phyloP scores from a whole-genome alignment of 345 rosid species.

The Pistacia atlantica region DNA sequence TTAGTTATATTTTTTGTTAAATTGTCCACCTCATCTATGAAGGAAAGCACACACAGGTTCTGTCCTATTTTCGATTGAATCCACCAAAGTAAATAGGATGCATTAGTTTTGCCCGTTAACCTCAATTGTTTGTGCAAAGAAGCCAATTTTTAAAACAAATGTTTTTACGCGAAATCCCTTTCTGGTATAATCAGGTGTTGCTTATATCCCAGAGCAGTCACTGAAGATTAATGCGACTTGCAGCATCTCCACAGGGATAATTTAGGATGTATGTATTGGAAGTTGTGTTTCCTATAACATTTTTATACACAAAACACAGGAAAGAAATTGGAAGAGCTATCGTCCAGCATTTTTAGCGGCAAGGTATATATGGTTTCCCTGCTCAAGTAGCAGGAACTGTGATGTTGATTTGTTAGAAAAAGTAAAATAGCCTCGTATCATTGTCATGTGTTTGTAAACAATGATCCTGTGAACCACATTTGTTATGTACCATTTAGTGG shows the following conservation, averaged over 20 bases:
- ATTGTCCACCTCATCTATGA: no score
- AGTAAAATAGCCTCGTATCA: conserved; percentile 3
- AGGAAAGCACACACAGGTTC: background rate
- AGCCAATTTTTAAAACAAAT: background rate
- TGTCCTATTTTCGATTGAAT: conserved; percentile 6
- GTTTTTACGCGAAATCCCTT: conserved; percentile 11
- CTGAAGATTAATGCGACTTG: conserved; percentile 91
- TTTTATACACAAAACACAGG: conserved; percentile 23
- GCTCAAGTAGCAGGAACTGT: background rate
- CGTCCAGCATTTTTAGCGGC: background rate
- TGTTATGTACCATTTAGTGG: conserved; percentile 17
- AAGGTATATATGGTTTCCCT: background rate
- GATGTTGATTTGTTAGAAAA: conserved; percentile 15
- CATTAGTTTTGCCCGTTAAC: background rate
- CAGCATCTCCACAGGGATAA: conserved; percentile 75
- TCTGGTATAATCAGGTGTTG: conserved; percentile 62
- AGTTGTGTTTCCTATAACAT: conserved; percentile 7
- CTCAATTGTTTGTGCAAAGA: background rate
- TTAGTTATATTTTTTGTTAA: background rate
- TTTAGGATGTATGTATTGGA: conserved; percentile 30
- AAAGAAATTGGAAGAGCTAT: conserved; percentile 4
- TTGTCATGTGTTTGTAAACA: conserved; percentile 18
- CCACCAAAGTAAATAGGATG: background rate
- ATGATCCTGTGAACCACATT: conserved; percentile 11
- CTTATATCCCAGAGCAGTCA: conserved; percentile 85